phyloP scores from a whole-genome alignment of 2,329 filamentous ascomycete genomes.

The Paramyrothecium sp. region DNA sequence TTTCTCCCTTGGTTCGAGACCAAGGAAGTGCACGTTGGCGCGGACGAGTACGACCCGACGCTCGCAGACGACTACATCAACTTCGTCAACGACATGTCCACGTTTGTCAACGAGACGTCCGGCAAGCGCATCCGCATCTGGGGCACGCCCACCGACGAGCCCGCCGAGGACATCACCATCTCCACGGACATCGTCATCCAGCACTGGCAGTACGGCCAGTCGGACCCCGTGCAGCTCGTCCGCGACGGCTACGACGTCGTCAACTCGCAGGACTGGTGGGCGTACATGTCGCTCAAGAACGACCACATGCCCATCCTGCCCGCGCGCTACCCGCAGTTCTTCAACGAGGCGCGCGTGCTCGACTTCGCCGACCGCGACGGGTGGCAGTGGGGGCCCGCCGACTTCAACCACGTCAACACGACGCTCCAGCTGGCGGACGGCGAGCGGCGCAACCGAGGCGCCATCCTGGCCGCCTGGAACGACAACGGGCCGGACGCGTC shows the following conservation, averaged over 20 bases:
- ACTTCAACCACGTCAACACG: conserved; percentile 40
- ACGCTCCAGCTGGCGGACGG: conserved; percentile 32
- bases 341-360: conserved; percentile 39
- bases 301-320: conserved; percentile 45
- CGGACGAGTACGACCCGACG: conserved; percentile 47
- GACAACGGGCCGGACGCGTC: conserved; percentile 47
- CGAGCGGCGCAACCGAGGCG: conserved; percentile 28
- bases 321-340: conserved; percentile 44
- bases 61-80: conserved; percentile 41
- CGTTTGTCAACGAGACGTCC: conserved; percentile 32
- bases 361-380: conserved; percentile 38
- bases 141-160: conserved; percentile 36
- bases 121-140: conserved; percentile 49
- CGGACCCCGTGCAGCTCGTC: conserved; percentile 39
- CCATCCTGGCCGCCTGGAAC: conserved; percentile 44
- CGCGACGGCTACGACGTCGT: conserved; percentile 34
- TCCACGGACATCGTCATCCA: conserved; percentile 38
- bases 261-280: conserved; percentile 51
- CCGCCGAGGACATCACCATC: conserved; percentile 34
- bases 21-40: conserved; percentile 52
- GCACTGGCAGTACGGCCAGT: conserved; percentile 48
- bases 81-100: conserved; percentile 50
- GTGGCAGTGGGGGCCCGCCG: conserved; percentile 44
- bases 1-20: conserved; percentile 53
- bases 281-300: conserved; percentile 54